Evolutionary conservation across 2,329 filamentous ascomycete genomes (phyloP).

Genomic region (Ophiostoma pallidulum): DNA sequence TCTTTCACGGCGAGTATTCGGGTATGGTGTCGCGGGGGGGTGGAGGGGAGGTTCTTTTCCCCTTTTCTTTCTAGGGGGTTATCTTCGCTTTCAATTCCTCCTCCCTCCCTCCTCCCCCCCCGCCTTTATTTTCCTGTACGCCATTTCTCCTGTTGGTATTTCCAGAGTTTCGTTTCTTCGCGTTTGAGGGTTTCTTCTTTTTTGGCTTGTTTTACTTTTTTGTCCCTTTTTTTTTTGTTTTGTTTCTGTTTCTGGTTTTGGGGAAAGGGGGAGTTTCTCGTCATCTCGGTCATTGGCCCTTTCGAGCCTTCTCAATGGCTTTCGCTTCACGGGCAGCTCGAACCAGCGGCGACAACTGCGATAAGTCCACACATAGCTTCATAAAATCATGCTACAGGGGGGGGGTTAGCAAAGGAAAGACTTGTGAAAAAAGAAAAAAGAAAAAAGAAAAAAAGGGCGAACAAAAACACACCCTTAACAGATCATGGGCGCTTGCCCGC

Average conservation of each 20-base stretch:
- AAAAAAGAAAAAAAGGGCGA: not conserved
- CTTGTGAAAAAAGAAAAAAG: constrained; percentile 3
- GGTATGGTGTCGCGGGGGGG: too few relatives aligned
- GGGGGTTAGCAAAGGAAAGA: constrained; percentile 16
- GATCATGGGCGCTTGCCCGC: constrained; percentile 86
- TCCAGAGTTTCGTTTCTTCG: not conserved
- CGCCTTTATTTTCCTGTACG: too few relatives aligned
- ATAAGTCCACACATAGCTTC: constrained; percentile 62
- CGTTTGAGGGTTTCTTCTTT: not conserved
- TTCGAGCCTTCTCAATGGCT: constrained; percentile 72
- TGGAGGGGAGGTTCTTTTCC: too few relatives aligned
- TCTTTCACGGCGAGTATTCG: too few relatives aligned
- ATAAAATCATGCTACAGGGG: constrained; percentile 64
- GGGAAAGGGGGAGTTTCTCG: not conserved
- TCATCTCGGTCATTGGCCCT: constrained; percentile 34
- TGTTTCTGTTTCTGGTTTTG: not conserved
- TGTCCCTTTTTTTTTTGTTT: not conserved
- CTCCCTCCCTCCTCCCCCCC: too few relatives aligned
- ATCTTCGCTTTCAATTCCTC: too few relatives aligned
- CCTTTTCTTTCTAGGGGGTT: too few relatives aligned
- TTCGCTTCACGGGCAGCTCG: constrained; percentile 75
- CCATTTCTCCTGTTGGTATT: too few relatives aligned
- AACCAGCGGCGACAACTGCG: constrained; percentile 76
- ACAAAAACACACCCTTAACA: constrained; percentile 64
- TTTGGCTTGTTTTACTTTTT: not conserved